Conservation (phyloP, 2,329 filamentous ascomycete genomes). For the Ramichloridium luteum region DNA sequence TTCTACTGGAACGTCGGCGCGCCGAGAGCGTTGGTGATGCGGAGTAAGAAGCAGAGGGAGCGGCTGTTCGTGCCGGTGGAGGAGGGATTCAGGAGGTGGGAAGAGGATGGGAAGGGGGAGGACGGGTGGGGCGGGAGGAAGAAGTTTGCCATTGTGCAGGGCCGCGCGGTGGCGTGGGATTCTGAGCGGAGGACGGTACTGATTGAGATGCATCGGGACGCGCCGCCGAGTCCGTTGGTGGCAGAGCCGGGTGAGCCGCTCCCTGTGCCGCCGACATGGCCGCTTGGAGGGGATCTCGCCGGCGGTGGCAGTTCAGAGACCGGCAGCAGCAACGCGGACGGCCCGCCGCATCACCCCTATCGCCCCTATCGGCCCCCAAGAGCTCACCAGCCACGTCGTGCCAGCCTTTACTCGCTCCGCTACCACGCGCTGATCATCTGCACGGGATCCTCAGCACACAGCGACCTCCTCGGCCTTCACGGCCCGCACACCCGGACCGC, state of each 20-base stretch:
- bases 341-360: too few relatives aligned
- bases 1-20: slow-evolving; percentile 29
- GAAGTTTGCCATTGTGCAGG: slow-evolving; percentile 28
- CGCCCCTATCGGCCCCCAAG: slow-evolving; percentile 3
- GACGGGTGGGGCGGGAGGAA: too few relatives aligned
- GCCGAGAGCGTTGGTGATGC: slow-evolving; percentile 26
- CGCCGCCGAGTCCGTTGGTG: too few relatives aligned
- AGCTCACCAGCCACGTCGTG: slow-evolving; percentile 1
- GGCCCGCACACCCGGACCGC: slow-evolving; percentile 24
- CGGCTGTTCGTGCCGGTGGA: slow-evolving; percentile 27
- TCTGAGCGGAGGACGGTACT: slow-evolving; percentile 17
- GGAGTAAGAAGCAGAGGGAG: slow-evolving; percentile 23
- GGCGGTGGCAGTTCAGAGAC: neutral
- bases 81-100: slow-evolving; percentile 25
- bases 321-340: too few relatives aligned
- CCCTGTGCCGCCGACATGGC: too few relatives aligned
- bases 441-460: slow-evolving; percentile 26
- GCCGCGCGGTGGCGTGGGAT: slow-evolving; percentile 21
- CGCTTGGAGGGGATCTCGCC: too few relatives aligned
- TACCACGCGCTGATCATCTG: slow-evolving; percentile 28
- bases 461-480: slow-evolving; percentile 26
- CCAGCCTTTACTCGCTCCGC: slow-evolving; percentile 17
- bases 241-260: too few relatives aligned
- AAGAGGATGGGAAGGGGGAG: too few relatives aligned
- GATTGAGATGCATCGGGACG: slow-evolving; percentile 10